These are phyloP conservation scores for Coprinopsis sp. DNA, from an alignment of 768 basidiomycete genomes.

Conservation along the genomic window DNA sequence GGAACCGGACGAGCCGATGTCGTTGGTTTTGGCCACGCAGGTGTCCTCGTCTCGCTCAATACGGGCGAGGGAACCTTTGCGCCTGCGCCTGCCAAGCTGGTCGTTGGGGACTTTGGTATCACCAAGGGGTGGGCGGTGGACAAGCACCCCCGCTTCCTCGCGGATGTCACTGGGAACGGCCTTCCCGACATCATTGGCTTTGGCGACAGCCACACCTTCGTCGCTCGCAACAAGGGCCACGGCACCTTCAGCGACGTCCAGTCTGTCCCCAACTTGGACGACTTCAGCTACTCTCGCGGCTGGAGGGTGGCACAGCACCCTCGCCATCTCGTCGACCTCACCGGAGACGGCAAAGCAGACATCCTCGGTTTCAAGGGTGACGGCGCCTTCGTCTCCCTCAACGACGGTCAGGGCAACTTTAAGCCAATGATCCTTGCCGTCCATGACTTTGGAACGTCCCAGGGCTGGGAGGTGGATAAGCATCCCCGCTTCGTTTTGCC, in stretches of 20 bases:
- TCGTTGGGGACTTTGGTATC: background rate
- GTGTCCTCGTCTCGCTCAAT: background rate
- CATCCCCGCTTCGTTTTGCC: too few relatives aligned
- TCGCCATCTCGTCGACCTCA: too few relatives aligned
- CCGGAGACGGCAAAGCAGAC: too few relatives aligned
- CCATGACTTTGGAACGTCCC: too few relatives aligned
- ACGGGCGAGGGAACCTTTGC: background rate
- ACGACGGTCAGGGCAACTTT: too few relatives aligned
- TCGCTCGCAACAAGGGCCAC: background rate
- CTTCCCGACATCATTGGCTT: slow-evolving; percentile 6
- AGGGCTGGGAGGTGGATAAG: too few relatives aligned
- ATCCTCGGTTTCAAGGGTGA: too few relatives aligned
- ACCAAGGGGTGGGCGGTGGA: background rate
- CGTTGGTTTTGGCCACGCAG: slow-evolving; percentile 2
- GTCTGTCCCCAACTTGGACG: background rate
- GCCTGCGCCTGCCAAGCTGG: background rate
- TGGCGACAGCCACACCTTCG: slow-evolving; percentile 2
- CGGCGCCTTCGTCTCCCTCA: too few relatives aligned
- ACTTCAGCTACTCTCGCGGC: too few relatives aligned
- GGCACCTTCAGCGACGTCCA: background rate
- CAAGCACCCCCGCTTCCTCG: slow-evolving; percentile 1
- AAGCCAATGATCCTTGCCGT: too few relatives aligned
- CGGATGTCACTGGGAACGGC: slow-evolving; percentile 3
- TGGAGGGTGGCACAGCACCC: too few relatives aligned
- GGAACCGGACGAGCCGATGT: background rate